Conservation (phyloP, 495 filamentous ascomycete genomes). For the Cetradonia linearis region DNA sequence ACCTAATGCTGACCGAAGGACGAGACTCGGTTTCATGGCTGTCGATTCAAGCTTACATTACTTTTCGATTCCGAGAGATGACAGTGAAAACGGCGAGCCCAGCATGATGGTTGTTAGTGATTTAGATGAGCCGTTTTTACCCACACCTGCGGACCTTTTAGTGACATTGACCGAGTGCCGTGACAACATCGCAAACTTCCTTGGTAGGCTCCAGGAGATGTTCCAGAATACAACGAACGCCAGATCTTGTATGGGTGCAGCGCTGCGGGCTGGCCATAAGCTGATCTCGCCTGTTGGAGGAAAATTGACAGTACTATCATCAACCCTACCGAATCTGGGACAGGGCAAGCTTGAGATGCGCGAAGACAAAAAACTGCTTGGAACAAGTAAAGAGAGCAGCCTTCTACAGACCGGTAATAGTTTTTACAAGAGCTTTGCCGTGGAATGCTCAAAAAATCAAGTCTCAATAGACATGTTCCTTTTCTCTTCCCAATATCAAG, state of each 20-base stretch:
- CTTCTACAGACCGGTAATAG: constrained; percentile 84
- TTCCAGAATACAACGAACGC: constrained; percentile 86
- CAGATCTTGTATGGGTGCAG: constrained; percentile 84
- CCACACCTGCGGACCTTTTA: constrained; percentile 84
- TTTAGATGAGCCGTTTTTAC: constrained; percentile 92
- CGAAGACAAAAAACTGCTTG: constrained; percentile 93
- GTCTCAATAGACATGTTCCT: constrained; percentile 99
- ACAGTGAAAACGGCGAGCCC: constrained; percentile 67
- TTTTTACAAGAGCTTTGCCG: constrained; percentile 98
- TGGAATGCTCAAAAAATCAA: constrained; percentile 97
- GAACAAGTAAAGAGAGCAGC: constrained; percentile 80
- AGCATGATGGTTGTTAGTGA: constrained; percentile 93
- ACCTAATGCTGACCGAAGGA: constrained; percentile 89
- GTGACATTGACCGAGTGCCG: constrained; percentile 84
- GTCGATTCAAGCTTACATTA: constrained; percentile 94
- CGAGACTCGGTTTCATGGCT: constrained; percentile 86
- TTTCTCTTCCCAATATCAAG: constrained; percentile 93
- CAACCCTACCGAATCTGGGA: constrained; percentile 83
- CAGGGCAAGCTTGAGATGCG: constrained; percentile 84
- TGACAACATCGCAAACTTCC: constrained; percentile 80
- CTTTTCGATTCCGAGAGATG: constrained; percentile 85
- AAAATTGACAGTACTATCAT: constrained; percentile 83
- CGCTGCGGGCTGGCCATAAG: constrained; percentile 85
- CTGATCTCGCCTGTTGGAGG: constrained; percentile 87
- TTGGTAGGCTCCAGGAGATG: constrained; percentile 88